Evolutionary conservation across 352 stramenopile species (phyloP), one percentile per base, ranked within the genome.

Genomic region (Phytophthora hibernalis): DNA sequence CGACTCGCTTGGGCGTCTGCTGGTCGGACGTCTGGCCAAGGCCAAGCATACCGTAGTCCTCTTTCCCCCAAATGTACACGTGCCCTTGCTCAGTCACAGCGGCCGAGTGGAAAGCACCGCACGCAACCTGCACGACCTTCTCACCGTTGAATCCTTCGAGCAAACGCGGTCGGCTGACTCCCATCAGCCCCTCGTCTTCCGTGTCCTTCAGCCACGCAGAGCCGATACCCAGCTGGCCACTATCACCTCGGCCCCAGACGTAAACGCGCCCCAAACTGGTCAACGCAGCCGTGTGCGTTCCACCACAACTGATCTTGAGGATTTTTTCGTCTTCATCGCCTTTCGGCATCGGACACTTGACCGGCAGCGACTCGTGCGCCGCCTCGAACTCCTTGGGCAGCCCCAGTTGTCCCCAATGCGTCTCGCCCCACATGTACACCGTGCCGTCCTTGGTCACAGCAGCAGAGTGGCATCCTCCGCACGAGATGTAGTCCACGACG

Each of bases 21-120:
- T 89, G 66, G 61, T 95, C 87, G 2, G 80, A 81, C 9, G 83
- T 88, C 61, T 95, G 86, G 8, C 89, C 88, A 21, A 91, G 65
- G 18, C 87, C 87, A 16, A 96, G 83, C 88, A 96, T 95, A 37
- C 89, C 89, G 54, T 93, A 93, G 70, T 96, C 89, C 52, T 95
- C 87, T 72, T 95, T 94, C 49, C 83, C 83, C 87, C 87, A 95
- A 43, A 92, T 89, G 78, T 85, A 95, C 8, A 95, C 79, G 15
- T 61, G 61, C 22, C 85, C 87, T 5, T 80, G 74, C 9, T 88
- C 82, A 2, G 83, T 93, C 48, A 95, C 79, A 45, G 84, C 87
- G 18, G 87, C 87, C 28, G 87, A 89, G 72, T 95, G 87, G 69
- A 95, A 95, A 10, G 87, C 87, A 26, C 87, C 87, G 11, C 85